Evolutionary conservation across 2,329 filamentous ascomycete genomes (phyloP).

Genomic region (Trichoderma guizhouense): DNA sequence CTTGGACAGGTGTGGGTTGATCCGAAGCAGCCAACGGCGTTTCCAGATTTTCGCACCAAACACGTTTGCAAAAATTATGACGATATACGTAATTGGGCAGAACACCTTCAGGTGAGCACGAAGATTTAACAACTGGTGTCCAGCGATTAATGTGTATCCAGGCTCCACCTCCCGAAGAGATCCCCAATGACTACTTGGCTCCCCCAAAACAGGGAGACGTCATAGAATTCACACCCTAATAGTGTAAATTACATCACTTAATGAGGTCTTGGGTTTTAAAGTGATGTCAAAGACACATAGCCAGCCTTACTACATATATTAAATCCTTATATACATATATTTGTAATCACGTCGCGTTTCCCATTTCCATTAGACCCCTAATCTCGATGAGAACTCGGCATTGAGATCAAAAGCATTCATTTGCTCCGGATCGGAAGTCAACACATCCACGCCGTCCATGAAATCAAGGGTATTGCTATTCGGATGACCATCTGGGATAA

Average conservation of each 20-base stretch:
- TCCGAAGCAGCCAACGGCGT: slow-evolving; percentile 42
- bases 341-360: not conserved
- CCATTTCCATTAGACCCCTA: not conserved
- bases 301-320: not conserved
- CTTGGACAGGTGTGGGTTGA: slow-evolving; percentile 61
- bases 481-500: not conserved
- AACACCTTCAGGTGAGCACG: slow-evolving; percentile 44
- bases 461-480: not conserved
- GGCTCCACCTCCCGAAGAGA: slow-evolving; percentile 21
- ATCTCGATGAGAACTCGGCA: not conserved
- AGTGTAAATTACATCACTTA: too few relatives aligned
- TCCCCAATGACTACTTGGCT: slow-evolving; percentile 25
- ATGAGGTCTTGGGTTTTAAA: not conserved
- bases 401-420: not conserved
- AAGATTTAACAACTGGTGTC: not conserved
- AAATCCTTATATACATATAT: not conserved
- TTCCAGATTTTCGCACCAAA: slow-evolving; percentile 60
- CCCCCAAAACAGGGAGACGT: slow-evolving; percentile 19
- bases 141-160: not conserved
- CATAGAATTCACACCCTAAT: slow-evolving; percentile 5
- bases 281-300: not conserved
- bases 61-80: slow-evolving; percentile 59
- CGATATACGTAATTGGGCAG: slow-evolving; percentile 50
- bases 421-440: not conserved
- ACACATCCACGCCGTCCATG: not conserved